Evolutionary conservation across 331 rosid genomes (phyloP), one percentile per base, ranked within the genome.

Genomic region (Stylosanthes scabra): DNA sequence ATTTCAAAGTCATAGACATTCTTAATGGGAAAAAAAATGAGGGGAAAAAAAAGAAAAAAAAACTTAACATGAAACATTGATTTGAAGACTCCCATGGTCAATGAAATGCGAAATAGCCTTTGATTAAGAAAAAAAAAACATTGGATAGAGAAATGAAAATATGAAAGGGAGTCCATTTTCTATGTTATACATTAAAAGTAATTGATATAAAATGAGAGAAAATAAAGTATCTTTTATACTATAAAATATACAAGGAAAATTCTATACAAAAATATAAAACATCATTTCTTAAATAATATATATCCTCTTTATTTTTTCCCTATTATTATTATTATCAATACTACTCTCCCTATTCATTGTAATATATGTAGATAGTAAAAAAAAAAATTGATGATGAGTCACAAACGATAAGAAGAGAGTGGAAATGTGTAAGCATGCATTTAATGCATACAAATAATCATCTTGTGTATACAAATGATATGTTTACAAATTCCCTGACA

Each of bases 401-500:
- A 20, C 2, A 70, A 83, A 3, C 49, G 20, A 42, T 70, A 70
- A 83, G 72, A 83, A 34, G 39, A 34, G 39, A 34, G 4, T 34
- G 90, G 74, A 88, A 88, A 65, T 62, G 59, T 76, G 68, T 61
- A 55, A 76, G 49, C 69, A 63, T 65, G 66, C 73, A 85, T 85
- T 85, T 72, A 85, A 88, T 85, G 90, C 80, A 68, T 59, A 79
- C 54, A 74, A 68, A 61, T 77, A 64, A 74, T 83, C 78, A 45
- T 31, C 63, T 47, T 57, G 65, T 29, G 3, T 0, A 28, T 31
- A 44, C 67, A 77, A 39, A 61, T 59, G 20, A 74, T 61, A 34
- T 34, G 39, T 49, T 9, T 7, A 31, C 62, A 1, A 7, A 31
- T 29, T 66, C 27, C 59, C 6, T 47, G 50, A 62, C 41, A 59